Evolutionary conservation across 257 asterid genomes (phyloP), one percentile per base, ranked within the genome.

Genomic region (Linaria vulgaris): DNA sequence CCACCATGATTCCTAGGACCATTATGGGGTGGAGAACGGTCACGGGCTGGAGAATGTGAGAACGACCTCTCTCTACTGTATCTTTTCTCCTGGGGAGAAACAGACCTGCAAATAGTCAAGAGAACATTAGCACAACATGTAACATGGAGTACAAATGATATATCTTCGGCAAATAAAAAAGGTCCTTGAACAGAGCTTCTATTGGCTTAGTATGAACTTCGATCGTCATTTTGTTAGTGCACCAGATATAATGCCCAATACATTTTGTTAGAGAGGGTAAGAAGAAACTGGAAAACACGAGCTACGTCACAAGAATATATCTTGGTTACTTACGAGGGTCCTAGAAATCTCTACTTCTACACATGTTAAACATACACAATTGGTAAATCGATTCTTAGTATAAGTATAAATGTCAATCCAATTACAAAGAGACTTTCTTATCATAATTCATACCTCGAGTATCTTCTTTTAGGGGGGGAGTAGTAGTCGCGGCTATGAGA

Each of bases 401-500:
- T 1, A 34, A 11, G 9, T 3, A 27, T 27, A 27, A 34, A 34
- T 34, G 41, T 34, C 11, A 27, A 38, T 27, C 20, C 39, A 62
- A 1, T 23, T 37, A 56, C 9, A 22, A 41, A 15, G 22, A 34
- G 5, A 34, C 1, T 3, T 25, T 39, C 25, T 1, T 0, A 22
- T 1, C 69, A 30, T 63, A 87, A 97, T 97, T 85, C 1, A 30
- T 63, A 87, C 99, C 99, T 85, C 1, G 96, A 85, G 80, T 80
- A 73, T 59, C 95, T 80, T 71, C 96, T 81, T 85, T 76, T 90
- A 11, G 87, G 77, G 15, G 92, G 88, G 9, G 96, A 82, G 60
- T 84, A 81, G 78, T 91, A 82, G 31, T 81, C 96, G 51, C 82
- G 95, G 73, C 80, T 67, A 39, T 63, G 90, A 19, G 96, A 82